Evolutionary conservation across 768 basidiomycete genomes (phyloP).

Genomic region (Neoboletus magnificus): DNA sequence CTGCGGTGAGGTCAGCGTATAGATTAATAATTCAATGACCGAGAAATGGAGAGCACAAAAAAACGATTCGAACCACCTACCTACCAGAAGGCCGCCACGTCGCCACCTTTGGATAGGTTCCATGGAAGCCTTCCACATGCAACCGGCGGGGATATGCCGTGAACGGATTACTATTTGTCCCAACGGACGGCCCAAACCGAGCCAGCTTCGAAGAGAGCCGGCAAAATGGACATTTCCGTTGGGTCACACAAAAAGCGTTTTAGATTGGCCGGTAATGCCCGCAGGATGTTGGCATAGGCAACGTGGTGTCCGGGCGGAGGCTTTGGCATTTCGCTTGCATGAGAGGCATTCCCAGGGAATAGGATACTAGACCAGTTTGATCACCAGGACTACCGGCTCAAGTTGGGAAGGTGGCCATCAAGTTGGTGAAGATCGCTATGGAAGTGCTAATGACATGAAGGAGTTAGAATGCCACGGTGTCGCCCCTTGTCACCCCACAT

Average conservation of each 20-base stretch:
- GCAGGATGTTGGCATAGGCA: neutral
- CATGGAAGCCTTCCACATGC: slow-evolving; percentile 20
- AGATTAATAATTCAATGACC: neutral
- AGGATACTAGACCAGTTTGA: neutral
- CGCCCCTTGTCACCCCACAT: neutral
- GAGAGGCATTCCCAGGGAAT: slow-evolving; percentile 5
- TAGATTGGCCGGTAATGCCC: neutral
- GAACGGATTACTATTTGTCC: neutral
- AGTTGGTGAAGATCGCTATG: neutral
- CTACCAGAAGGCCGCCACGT: neutral
- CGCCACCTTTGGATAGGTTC: slow-evolving; percentile 9
- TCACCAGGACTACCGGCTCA: neutral
- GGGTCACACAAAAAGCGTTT: neutral
- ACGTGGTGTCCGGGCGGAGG: slow-evolving; percentile 11
- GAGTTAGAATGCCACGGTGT: slow-evolving; percentile 1
- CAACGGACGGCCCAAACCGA: slow-evolving; percentile 2
- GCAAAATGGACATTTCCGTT: neutral
- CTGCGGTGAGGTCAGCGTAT: slow-evolving; percentile 9
- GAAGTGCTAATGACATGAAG: neutral
- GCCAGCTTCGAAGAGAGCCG: slow-evolving; percentile 2
- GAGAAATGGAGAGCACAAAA: neutral
- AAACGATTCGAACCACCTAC: neutral
- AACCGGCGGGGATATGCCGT: slow-evolving; percentile 13
- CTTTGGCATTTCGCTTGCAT: neutral
- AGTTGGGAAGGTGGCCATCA: neutral